phyloP scores from a whole-genome alignment of 345 rosid species.

The Eutrema yunnanense region DNA sequence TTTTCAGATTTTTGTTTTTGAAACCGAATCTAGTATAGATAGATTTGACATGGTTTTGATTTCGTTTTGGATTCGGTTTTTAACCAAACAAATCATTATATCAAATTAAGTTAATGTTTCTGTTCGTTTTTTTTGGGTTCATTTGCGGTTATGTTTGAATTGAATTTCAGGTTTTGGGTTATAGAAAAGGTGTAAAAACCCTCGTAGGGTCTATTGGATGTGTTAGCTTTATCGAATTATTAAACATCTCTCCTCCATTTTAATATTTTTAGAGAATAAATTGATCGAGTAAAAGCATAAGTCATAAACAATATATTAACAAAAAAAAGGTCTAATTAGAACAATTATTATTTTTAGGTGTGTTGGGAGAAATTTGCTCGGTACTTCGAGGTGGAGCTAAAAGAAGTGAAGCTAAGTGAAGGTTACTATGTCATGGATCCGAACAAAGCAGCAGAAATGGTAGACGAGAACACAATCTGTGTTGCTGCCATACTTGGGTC shows the following conservation, averaged over 20 bases:
- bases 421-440: slow-evolving; percentile 98
- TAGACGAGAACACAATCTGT: slow-evolving; percentile 97
- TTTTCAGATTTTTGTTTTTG: background rate
- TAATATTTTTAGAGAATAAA: too few species aligned
- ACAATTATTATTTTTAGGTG: slow-evolving; percentile 28
- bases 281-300: too few species aligned
- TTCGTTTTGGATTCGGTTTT: background rate
- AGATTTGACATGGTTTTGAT: background rate
- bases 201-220: too few species aligned
- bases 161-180: too few species aligned
- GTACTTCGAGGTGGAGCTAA: slow-evolving; percentile 89
- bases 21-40: background rate
- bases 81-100: background rate
- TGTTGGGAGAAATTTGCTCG: slow-evolving; percentile 97
- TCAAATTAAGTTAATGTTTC: too few species aligned
- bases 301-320: background rate
- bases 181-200: too few species aligned
- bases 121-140: too few species aligned
- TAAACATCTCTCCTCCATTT: too few species aligned
- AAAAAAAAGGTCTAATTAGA: background rate
- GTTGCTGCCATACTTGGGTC: slow-evolving; percentile 92
- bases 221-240: too few species aligned
- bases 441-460: slow-evolving; percentile 79
- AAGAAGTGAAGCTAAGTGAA: slow-evolving; percentile 80
- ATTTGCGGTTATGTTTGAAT: too few species aligned